Base-by-base conservation (phyloP, 2,329 filamentous ascomycete genomes). In the Cladorrhinum sp. region DNA sequence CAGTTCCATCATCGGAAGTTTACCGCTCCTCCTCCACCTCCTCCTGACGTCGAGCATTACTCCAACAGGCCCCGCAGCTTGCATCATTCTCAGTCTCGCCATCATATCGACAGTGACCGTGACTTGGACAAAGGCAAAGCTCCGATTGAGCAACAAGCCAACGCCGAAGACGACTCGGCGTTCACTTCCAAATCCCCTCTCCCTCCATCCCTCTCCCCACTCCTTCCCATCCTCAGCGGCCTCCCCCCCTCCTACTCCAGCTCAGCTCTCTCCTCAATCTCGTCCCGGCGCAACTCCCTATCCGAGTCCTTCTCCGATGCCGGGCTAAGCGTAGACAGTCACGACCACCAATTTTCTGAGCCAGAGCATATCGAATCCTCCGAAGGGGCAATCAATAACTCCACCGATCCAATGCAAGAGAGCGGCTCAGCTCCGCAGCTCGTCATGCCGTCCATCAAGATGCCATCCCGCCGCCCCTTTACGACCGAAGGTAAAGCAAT, bases 371-470 rank as follows among this genome's bases (percentile, higher is more conserved):
- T 36, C 32, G 32, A 36, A 16, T 36, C 32, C 3, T 36, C 32
- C 8, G 32, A 36, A 12, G 10, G 10, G 32, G 32, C 7, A 36
- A 36, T 5, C 32, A 36, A 36, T 12, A 36, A 36, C 55, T 55
- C 58, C 59, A 2, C 50, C 48, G 41, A 36, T 36, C 10, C 32
- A 50, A 73, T 78, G 72, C 66, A 75, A 64, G 69, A 87, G 83
- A 71, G 80, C 61, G 75, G 77, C 52, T 79, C 73, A 63, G 81
- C 79, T 45, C 89, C 89, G 23, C 93, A 98, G 74, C 82, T 99
- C n/a, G 91, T 99, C 62, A 99, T 99, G 95, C 95, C 95, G 4
- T 96, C 92, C 70, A 88, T 99, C 69, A 87, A 85, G 63, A 95
- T 99, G 85, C 93, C 95, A 2, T 90, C 86, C 62, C 86, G 95